These are phyloP conservation scores for Aspergillus avenaceus DNA, from an alignment of 495 filamentous ascomycete species.

Conservation along the genomic window DNA sequence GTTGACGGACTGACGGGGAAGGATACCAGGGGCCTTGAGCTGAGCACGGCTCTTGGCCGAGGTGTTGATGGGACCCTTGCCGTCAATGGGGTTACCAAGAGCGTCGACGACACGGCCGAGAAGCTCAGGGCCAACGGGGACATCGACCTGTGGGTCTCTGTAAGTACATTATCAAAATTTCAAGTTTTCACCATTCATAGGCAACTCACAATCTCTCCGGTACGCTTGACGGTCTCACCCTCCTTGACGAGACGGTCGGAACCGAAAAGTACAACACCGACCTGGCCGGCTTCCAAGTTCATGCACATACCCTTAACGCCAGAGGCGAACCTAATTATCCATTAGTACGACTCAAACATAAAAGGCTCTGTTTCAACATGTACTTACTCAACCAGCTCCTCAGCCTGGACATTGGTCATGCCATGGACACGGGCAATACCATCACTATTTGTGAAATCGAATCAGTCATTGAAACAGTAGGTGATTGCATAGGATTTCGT, in stretches of 20 bases:
- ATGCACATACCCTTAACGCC: constrained; percentile 99
- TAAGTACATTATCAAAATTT: constrained; percentile 11
- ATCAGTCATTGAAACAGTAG: constrained; percentile 12
- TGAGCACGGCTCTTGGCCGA: constrained; percentile 92
- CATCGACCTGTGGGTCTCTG: constrained; percentile 70
- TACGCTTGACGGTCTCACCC: constrained; percentile 99
- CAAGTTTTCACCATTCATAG: neutral
- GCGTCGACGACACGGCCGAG: constrained; percentile 98
- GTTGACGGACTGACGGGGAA: constrained; percentile 94
- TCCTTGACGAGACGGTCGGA: constrained; percentile 99
- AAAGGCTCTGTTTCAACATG: constrained; percentile 18
- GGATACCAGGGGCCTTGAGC: constrained; percentile 97
- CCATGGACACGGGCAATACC: constrained; percentile 99
- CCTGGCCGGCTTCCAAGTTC: constrained; percentile 99
- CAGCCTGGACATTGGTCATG: constrained; percentile 99
- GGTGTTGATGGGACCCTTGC: constrained; percentile 93
- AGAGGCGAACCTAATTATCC: constrained; percentile 80
- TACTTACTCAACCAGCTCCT: constrained; percentile 99
- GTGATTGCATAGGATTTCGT: constrained; percentile 1
- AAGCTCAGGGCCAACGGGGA: constrained; percentile 87
- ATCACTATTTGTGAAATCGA: constrained; percentile 61
- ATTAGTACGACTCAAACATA: constrained; percentile 27
- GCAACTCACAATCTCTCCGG: constrained; percentile 89
- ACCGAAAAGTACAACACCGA: constrained; percentile 99
- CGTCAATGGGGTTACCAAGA: constrained; percentile 98